Evolutionary conservation across 2,329 filamentous ascomycete genomes (phyloP), one percentile per base, ranked within the genome.

Genomic region (Monosporascus sp.): DNA sequence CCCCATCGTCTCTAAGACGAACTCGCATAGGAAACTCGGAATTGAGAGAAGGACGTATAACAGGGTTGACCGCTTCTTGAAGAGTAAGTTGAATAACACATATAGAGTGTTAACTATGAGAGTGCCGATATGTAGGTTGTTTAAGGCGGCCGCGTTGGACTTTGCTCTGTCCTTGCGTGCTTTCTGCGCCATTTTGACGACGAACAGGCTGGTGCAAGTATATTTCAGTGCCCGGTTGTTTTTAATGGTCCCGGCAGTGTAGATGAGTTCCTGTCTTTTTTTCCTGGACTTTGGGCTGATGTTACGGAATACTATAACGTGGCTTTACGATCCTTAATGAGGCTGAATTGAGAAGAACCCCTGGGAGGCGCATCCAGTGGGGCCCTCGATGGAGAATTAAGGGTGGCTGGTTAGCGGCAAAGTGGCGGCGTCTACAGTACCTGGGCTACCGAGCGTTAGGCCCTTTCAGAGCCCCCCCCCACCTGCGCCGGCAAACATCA

Each of bases 1-100:
- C 14, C 89, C 91, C 7, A 91, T 84, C 47, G 81, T 81, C 72
- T 99, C 94, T 57, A 99, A 86, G 64, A 91, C 86, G 67, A 89
- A 88, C 70, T 97, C 85, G 72, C 94, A 91, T 62, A 87, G 66
- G 50, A 96, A 78, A 50, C 87, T 85, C 0, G 94, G 94, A 0
- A 81, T 69, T 3, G 88, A 90, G 58, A 97, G 75, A 43, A 91
- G 57, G 54, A 84, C 68, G 72, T 96, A 99, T 55, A 84, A 76
- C 50, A 85, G 71, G 24, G 86, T 73, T 14, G 84, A 86, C 56
- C 85, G 87, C 37, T 81, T 78, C 55, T 78, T 77, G 65, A 87
- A 80, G 68, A 89, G 74, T 63, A 87, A 78, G 70, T 88, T 84
- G 55, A 87, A 80, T 50, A 91, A 67, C 54, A 96, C 77, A 76